These are phyloP conservation scores for bread wheat (Triticum aestivum) DNA, from an alignment of 176 grass and related monocot species.

Conservation along the genomic window IWGSC_CS_RefSeq_v2.1 NC_057803.1:602609834-602610333, in stretches of 20 bases:
- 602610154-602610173: no score
- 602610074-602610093: no score
- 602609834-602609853: no score
- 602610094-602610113: no score
- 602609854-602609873: no score
- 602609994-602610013: conserved; percentile 55
- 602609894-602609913: conserved; percentile 21
- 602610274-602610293: neutral
- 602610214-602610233: no score
- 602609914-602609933: neutral
- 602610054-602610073: no score
- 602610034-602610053: neutral
- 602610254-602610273: neutral
- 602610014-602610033: conserved; percentile 50
- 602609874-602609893: conserved; percentile 22
- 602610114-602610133: no score
- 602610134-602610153: no score
- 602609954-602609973: conserved; percentile 38
- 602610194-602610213: no score
- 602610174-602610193: no score
- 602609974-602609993: conserved; percentile 31
- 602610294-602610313: neutral
- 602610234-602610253: no score
- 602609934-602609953: neutral
- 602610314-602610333: neutral